phyloP scores from a whole-genome alignment of 2,329 filamentous ascomycete genomes.

The Amphichorda felina region DNA sequence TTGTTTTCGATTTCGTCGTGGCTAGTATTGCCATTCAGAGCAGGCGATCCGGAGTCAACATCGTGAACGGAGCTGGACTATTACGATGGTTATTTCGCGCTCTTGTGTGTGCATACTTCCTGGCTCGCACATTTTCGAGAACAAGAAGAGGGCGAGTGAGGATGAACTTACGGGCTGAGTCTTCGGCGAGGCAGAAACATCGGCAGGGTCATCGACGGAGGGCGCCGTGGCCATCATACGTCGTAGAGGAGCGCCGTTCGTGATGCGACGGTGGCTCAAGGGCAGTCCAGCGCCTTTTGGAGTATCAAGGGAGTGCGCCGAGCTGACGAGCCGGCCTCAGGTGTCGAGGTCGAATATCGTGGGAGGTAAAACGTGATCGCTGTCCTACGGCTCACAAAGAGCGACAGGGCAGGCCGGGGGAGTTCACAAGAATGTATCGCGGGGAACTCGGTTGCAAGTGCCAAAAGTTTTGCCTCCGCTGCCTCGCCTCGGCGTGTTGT shows the following conservation, averaged over 20 bases:
- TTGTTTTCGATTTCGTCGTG: slow-evolving; percentile 43
- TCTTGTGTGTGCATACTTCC: no score
- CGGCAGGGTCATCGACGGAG: slow-evolving; percentile 38
- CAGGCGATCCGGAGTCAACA: slow-evolving; percentile 20
- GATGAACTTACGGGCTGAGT: slow-evolving; percentile 31
- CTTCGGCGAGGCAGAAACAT: slow-evolving; percentile 37
- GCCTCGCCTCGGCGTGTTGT: no score
- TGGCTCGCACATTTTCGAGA: slow-evolving; percentile 1
- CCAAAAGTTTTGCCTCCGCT: no score
- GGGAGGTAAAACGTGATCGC: no score
- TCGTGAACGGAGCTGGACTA: slow-evolving; percentile 29
- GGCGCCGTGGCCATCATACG: slow-evolving; percentile 57
- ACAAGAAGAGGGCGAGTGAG: slow-evolving; percentile 3
- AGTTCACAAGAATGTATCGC: no score
- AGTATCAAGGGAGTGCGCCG: background rate
- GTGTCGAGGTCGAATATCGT: background rate
- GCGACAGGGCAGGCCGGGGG: background rate
- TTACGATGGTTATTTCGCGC: background rate
- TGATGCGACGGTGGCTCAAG: background rate
- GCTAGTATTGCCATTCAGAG: background rate
- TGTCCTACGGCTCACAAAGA: background rate
- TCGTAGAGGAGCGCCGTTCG: slow-evolving; percentile 26
- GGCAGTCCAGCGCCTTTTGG: background rate
- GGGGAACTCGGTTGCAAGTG: no score
- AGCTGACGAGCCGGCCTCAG: background rate